Evolutionary conservation across 2,329 filamentous ascomycete genomes (phyloP).

Genomic region (Apiospora koreana): DNA sequence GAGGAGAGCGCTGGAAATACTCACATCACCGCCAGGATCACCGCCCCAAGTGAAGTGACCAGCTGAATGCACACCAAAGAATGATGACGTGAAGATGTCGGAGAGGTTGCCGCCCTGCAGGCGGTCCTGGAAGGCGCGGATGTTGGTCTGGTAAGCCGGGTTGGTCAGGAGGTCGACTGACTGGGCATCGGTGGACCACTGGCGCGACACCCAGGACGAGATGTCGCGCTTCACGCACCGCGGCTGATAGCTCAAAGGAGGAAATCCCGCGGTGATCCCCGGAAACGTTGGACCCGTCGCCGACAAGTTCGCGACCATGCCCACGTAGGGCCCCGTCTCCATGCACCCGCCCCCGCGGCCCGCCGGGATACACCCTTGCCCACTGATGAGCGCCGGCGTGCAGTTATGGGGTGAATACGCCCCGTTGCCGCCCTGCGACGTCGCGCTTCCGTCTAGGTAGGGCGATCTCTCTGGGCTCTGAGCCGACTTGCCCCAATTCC

Average conservation of each 20-base stretch:
- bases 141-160: constrained; percentile 15
- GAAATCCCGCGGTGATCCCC: constrained; percentile 29
- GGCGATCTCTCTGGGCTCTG: constrained; percentile 30
- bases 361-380: constrained; percentile 15
- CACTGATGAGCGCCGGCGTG: constrained; percentile 20
- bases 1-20: too few relatives aligned
- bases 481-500: constrained; percentile 37
- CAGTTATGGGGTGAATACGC: constrained; percentile 19
- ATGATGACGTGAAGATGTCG: background rate
- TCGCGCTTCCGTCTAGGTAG: constrained; percentile 38
- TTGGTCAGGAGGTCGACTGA: constrained; percentile 26
- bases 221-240: constrained; percentile 19
- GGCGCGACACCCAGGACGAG: constrained; percentile 14
- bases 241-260: constrained; percentile 16
- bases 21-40: constrained; percentile 30
- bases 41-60: constrained; percentile 39
- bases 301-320: constrained; percentile 25
- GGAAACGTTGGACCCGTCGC: constrained; percentile 24
- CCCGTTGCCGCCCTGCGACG: constrained; percentile 36
- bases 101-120: constrained; percentile 9
- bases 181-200: constrained; percentile 25
- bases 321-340: constrained; percentile 33
- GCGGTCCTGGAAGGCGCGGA: constrained; percentile 16
- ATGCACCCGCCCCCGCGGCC: constrained; percentile 30
- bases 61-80: constrained; percentile 31